phyloP scores from a whole-genome alignment of 106 monocot species.

The Dendrobium chrysotoxum region DNA sequence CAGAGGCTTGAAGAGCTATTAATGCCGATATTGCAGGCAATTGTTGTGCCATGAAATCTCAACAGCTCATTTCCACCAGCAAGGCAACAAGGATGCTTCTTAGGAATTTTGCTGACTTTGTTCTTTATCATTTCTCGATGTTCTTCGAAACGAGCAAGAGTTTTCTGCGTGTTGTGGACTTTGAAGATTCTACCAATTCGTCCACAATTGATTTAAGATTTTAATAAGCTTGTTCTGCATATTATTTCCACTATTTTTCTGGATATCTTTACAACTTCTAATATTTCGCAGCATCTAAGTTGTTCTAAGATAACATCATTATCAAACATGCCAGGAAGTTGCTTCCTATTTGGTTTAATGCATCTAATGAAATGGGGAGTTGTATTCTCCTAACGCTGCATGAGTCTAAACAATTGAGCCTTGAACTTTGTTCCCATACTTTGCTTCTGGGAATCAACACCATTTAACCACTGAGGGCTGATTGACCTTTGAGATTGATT shows the following conservation, averaged over 20 bases:
- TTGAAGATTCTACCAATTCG: constrained; percentile 87
- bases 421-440: constrained; percentile 65
- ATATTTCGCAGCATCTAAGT: constrained; percentile 51
- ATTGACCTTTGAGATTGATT: constrained; percentile 28
- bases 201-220: constrained; percentile 52
- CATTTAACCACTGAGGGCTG: constrained; percentile 11
- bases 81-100: constrained; percentile 94
- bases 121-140: constrained; percentile 73
- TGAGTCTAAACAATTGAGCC: constrained; percentile 60
- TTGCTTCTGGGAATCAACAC: constrained; percentile 42
- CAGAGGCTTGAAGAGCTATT: constrained; percentile 68
- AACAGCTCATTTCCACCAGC: constrained; percentile 93
- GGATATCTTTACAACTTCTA: constrained; percentile 57
- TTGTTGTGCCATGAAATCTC: constrained; percentile 74
- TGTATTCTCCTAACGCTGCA: constrained; percentile 51
- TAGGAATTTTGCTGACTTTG: constrained; percentile 72
- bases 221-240: constrained; percentile 77
- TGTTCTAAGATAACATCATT: constrained; percentile 41
- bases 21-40: constrained; percentile 67
- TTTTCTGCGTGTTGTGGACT: constrained; percentile 90
- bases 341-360: constrained; percentile 48
- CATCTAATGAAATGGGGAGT: constrained; percentile 58
- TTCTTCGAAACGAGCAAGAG: constrained; percentile 79
- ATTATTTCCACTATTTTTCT: constrained; percentile 98
- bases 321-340: constrained; percentile 38